Base-by-base conservation (phyloP, 805 yeast genomes). In the Suhomyces sp. region DNA sequence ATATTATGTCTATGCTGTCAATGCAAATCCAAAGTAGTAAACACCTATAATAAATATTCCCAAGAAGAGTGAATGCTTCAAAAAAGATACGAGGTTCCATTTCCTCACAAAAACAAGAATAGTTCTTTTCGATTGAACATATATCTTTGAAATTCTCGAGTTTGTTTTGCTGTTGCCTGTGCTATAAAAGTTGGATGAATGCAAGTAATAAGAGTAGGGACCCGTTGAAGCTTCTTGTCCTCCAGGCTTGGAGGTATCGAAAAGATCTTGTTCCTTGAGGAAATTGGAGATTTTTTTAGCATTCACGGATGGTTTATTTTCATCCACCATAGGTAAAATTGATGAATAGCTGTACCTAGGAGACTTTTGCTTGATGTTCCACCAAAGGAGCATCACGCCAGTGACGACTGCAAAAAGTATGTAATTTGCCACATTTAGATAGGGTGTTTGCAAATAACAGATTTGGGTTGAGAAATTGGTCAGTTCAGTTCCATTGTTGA, bases 371-470 rank as follows among this genome's bases (percentile, higher is more conserved):
- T 51, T 54, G 28, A 56, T 31, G 37, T 60, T 54, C 57, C 62
- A 62, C 35, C 39, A 44, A 10, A 67, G 44, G 14, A 66, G 31
- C 2, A 55, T 17, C 1, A 58, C 19, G 0, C 57, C 68, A 14
- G 63, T 55, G 2, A 52, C 25, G 19, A 54, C 57, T 2, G 76
- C 70, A 34, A 63, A 46, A 4, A 52, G 29, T 2, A 67, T 56
- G 46, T 74, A 74, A 35, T 54, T 40, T 8, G 51, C 42, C 1
- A 72, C 56, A 38, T 70, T 71, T 21, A 56, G 37, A 44, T 72
- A 73, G 4, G 79, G 79, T 5, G 58, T 57, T 4, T 72, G 75
- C 21, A 71, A 48, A 49, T 67, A 68, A 48, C 79, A 74, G 17
- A 72, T 51, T 14, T 58, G 47, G 13, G 74, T 69, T n/a, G 51